These are phyloP conservation scores for Escallonia herrerae DNA, from an alignment of 129 eudicot genomes.

Conservation along the genomic window DNA sequence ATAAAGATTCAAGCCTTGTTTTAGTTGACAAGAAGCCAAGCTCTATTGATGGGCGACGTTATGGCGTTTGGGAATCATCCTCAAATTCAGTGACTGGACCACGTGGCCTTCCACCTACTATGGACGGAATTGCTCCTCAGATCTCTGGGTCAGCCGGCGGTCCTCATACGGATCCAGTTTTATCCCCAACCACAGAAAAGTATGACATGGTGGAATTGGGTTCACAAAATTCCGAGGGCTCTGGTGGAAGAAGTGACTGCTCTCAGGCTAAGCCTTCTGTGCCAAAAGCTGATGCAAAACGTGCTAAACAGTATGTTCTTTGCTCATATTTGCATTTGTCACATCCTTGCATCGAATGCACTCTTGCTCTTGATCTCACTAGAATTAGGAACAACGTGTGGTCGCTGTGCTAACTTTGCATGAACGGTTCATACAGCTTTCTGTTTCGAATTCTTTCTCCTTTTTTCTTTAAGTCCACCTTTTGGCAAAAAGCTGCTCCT, in stretches of 20 bases:
- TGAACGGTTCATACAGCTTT: no score
- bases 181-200: constrained; percentile 24
- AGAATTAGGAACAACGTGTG: no score
- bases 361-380: no score
- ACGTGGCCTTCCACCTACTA: constrained; percentile 33
- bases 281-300: constrained; percentile 39
- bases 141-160: constrained; percentile 24
- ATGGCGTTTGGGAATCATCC: constrained; percentile 41
- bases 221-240: constrained; percentile 10
- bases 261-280: constrained; percentile 26
- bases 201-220: constrained; percentile 26
- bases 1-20: constrained; percentile 30
- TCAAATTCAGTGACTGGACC: constrained; percentile 22
- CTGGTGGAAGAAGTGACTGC: constrained; percentile 28
- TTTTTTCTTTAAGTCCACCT: no score
- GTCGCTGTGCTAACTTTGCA: no score
- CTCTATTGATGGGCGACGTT: not conserved
- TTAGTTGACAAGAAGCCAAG: constrained; percentile 19
- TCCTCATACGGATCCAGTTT: constrained; percentile 27
- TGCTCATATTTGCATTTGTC: no score
- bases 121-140: constrained; percentile 29
- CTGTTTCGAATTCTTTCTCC: no score
- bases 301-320: constrained; percentile 45
- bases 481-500: no score
- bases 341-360: no score